Conservation (phyloP, 805 yeast genomes). For the Wickerhamomyces hampshirensis region DNA sequence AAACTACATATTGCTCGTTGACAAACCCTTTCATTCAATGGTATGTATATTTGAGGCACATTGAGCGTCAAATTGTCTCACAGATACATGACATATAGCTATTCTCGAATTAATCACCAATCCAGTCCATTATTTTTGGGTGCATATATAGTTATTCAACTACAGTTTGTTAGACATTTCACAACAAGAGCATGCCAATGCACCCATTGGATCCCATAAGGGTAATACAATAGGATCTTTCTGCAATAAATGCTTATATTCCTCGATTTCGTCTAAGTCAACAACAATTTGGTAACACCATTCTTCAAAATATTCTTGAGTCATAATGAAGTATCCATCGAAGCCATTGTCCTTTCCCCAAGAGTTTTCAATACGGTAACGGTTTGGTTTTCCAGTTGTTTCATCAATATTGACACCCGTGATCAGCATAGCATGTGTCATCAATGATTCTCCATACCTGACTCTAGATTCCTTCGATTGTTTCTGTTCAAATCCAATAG, state of each 20-base stretch:
- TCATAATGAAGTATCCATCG: slow-evolving; percentile 67
- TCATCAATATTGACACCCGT: slow-evolving; percentile 76
- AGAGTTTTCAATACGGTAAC: slow-evolving; percentile 74
- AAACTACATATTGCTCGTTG: no score
- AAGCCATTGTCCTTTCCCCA: slow-evolving; percentile 70
- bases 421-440: slow-evolving; percentile 90
- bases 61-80: no score
- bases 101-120: no score
- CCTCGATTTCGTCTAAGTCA: slow-evolving; percentile 42
- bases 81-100: no score
- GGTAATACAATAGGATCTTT: slow-evolving; percentile 53
- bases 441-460: slow-evolving; percentile 61
- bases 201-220: slow-evolving; percentile 80
- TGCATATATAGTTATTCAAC: no score
- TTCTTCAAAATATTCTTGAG: slow-evolving; percentile 69
- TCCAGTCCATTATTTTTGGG: no score
- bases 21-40: no score
- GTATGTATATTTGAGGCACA: no score
- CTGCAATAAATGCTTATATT: slow-evolving; percentile 28
- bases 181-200: slow-evolving; percentile 40
- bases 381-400: slow-evolving; percentile 45
- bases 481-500: slow-evolving; percentile 48
- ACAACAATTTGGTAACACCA: slow-evolving; percentile 71
- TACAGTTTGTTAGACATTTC: not conserved
- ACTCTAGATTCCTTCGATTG: slow-evolving; percentile 65